A percentile compares a stretch with the other conserved stretches of the same genome.
Conservation (phyloP, 2,329 filamentous ascomycete species). For the Sclerotinia borealis region DNA sequence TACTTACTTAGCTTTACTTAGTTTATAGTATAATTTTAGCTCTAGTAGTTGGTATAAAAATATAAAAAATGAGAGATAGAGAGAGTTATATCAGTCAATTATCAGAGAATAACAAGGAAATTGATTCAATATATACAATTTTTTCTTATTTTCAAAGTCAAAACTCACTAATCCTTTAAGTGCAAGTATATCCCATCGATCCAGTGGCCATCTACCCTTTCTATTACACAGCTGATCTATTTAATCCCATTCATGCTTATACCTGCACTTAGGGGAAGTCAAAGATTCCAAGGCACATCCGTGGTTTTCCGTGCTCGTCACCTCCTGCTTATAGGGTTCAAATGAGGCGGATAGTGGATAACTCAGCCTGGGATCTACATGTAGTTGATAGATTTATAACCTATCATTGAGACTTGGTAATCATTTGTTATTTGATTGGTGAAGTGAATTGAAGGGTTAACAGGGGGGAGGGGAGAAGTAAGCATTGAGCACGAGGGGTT, state of each 20-base stretch:
- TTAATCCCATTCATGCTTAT: not conserved
- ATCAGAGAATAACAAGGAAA: not conserved
- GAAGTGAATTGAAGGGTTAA: not conserved
- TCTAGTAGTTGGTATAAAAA: not conserved
- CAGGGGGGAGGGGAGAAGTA: no score
- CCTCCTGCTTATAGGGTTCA: slow-evolving; percentile 8
- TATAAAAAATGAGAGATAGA: not conserved
- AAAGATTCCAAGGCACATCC: not conserved
- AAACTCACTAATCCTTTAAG: slow-evolving; percentile 17
- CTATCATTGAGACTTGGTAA: not conserved
- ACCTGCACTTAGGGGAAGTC: slow-evolving; percentile 9
- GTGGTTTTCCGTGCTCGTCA: slow-evolving; percentile 4
- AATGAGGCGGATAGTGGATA: slow-evolving; percentile 2
- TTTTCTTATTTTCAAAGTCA: not conserved
- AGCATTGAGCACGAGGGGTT: not conserved
- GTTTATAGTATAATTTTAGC: not conserved
- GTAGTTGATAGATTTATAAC: not conserved
- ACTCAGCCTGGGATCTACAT: not conserved
- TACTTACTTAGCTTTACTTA: not conserved
- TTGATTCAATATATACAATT: not conserved
- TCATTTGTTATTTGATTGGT: not conserved
- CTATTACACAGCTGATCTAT: not conserved
- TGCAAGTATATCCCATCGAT: slow-evolving; percentile 15
- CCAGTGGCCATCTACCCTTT: no score
- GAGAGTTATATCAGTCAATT: no score